These are phyloP conservation scores for Coffea eugenioides DNA, from an alignment of 257 asterid genomes.

Conservation along the genomic window DNA sequence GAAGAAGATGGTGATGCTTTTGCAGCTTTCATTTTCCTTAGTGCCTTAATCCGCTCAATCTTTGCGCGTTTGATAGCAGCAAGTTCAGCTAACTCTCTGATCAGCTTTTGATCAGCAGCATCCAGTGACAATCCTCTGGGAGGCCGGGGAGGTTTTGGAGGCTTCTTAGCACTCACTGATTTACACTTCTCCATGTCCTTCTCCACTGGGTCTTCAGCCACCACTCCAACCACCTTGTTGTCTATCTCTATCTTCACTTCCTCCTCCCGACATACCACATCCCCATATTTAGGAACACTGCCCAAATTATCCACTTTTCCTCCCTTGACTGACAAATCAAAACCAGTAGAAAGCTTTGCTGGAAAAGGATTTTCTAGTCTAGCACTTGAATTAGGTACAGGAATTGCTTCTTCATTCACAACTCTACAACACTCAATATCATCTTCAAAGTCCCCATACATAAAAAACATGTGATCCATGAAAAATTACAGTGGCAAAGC, in stretches of 20 bases:
- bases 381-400: conserved; percentile 23
- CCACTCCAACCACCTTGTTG: conserved; percentile 14
- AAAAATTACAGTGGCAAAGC: background rate
- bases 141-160: conserved; percentile 86
- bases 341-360: conserved; percentile 15
- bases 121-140: conserved; percentile 74
- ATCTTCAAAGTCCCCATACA: conserved; percentile 40
- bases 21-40: conserved; percentile 66
- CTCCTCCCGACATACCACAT: conserved; percentile 29
- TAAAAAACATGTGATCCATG: conserved; percentile 38
- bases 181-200: conserved; percentile 45
- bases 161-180: conserved; percentile 61
- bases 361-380: conserved; percentile 18
- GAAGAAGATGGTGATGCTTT: conserved; percentile 44
- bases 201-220: conserved; percentile 14
- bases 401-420: conserved; percentile 29
- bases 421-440: conserved; percentile 44
- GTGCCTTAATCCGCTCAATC: conserved; percentile 69
- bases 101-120: conserved; percentile 83
- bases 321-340: conserved; percentile 21
- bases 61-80: conserved; percentile 72
- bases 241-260: conserved; percentile 24
- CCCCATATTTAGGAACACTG: background rate
- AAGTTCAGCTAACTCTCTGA: conserved; percentile 68
- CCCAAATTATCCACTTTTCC: conserved; percentile 23